phyloP scores from a whole-genome alignment of 805 yeast species.

The Starmera amethionina region DNA sequence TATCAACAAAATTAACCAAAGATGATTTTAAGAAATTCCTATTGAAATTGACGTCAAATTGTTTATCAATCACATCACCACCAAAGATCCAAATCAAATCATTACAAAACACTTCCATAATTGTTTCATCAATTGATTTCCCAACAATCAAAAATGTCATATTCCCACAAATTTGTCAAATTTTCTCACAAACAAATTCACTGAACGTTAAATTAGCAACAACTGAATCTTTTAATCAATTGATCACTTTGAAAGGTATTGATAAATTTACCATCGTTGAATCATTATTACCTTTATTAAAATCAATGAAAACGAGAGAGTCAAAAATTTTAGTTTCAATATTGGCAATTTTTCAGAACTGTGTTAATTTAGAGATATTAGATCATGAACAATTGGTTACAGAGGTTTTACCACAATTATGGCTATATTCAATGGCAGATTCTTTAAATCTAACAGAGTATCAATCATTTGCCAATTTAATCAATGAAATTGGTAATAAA shows the following conservation, averaged over 20 bases:
- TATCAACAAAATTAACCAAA: conserved; percentile 40
- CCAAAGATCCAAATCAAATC: conserved; percentile 43
- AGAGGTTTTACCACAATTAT: conserved; percentile 43
- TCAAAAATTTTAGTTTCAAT: conserved; percentile 47
- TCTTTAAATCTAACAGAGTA: conserved; percentile 34
- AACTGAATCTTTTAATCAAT: conserved; percentile 44
- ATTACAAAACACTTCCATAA: conserved; percentile 30
- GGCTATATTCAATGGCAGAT: conserved; percentile 38
- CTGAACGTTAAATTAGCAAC: conserved; percentile 68
- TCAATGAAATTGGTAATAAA: conserved; percentile 30
- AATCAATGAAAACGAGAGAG: conserved; percentile 69
- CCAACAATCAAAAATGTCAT: conserved; percentile 63
- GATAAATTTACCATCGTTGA: conserved; percentile 69
- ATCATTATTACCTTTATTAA: conserved; percentile 70
- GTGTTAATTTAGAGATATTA: conserved; percentile 24
- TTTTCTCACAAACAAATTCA: conserved; percentile 80
- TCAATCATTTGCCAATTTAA: conserved; percentile 24
- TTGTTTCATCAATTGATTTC: conserved; percentile 46
- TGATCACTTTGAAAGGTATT: conserved; percentile 50
- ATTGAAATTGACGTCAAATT: conserved; percentile 31
- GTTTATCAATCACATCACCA: conserved; percentile 21
- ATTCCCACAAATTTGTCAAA: conserved; percentile 61
- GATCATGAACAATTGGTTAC: conserved; percentile 42
- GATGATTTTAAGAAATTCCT: conserved; percentile 40
- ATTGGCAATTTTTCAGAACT: conserved; percentile 28